Conservation (phyloP, 2,329 filamentous ascomycete genomes). For the Cladosporium sp. region DNA sequence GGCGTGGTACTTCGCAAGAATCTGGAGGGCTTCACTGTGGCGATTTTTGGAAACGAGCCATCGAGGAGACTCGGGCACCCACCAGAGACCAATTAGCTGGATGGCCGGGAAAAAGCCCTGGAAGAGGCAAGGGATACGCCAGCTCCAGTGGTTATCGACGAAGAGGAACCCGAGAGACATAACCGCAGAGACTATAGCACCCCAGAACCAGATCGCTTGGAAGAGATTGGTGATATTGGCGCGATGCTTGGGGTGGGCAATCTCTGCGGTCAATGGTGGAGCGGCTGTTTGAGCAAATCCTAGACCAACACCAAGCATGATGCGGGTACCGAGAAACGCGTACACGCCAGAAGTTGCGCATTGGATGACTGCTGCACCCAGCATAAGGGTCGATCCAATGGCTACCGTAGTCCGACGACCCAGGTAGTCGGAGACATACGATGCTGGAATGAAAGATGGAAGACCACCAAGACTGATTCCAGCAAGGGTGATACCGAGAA, state of each 20-base stretch:
- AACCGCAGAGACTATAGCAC: constrained; percentile 31
- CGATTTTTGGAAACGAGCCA: constrained; percentile 31
- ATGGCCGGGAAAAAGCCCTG: constrained; percentile 31
- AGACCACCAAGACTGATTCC: constrained; percentile 34
- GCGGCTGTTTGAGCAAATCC: constrained; percentile 24
- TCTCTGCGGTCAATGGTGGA: constrained; percentile 26
- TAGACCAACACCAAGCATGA: constrained; percentile 28
- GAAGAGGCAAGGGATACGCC: constrained; percentile 33
- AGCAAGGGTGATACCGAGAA: constrained; percentile 34
- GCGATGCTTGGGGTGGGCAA: constrained; percentile 28
- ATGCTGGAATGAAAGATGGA: constrained; percentile 30
- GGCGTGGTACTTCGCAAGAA: constrained; percentile 47
- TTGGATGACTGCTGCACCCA: constrained; percentile 44
- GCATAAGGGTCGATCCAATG: constrained; percentile 50
- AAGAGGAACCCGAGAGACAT: constrained; percentile 30
- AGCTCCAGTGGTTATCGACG: constrained; percentile 29
- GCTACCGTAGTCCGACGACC: constrained; percentile 34
- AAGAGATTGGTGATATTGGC: constrained; percentile 28
- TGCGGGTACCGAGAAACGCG: constrained; percentile 30
- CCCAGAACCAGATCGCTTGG: constrained; percentile 30
- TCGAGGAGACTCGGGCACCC: constrained; percentile 33
- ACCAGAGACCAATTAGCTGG: constrained; percentile 27
- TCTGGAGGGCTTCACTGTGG: constrained; percentile 32
- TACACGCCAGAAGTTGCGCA: constrained; percentile 33
- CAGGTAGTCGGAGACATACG: constrained; percentile 31